A percentile compares a stretch with the other conserved stretches of the same genome.
phyloP scores from a whole-genome alignment of 2,329 filamentous ascomycete species.

The Pseudogymnoascus destructans region DNA sequence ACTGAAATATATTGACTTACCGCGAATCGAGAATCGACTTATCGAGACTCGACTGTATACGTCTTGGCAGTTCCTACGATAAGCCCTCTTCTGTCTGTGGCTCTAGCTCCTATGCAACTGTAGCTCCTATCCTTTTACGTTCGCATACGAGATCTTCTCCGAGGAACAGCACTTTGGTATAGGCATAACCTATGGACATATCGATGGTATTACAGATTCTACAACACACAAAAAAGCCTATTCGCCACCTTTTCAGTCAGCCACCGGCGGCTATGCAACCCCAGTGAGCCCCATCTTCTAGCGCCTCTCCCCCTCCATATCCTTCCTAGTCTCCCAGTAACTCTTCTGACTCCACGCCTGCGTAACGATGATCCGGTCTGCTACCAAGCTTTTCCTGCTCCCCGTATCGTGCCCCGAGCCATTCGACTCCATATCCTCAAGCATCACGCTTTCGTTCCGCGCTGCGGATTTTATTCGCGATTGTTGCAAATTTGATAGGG shows the following conservation, averaged over 20 bases:
- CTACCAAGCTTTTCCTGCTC: constrained; percentile 11
- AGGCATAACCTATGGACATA: neutral
- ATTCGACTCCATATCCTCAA: constrained; percentile 12
- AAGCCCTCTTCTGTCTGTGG: neutral
- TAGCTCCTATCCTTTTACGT: neutral
- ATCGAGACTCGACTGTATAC: too few species aligned
- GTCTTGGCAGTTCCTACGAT: neutral
- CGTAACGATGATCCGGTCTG: neutral
- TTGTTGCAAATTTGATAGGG: neutral
- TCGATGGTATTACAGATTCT: neutral
- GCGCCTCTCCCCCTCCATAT: neutral
- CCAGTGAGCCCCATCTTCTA: neutral
- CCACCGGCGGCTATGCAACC: neutral
- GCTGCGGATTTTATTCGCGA: constrained; percentile 11
- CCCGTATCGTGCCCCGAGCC: neutral
- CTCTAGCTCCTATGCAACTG: neutral
- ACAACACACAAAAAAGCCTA: neutral
- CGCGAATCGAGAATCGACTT: too few species aligned
- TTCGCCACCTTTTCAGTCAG: neutral
- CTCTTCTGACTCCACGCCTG: neutral
- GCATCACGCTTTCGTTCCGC: constrained; percentile 11
- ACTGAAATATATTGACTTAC: too few species aligned
- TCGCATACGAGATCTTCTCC: neutral
- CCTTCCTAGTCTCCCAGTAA: neutral
- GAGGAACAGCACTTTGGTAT: neutral